Evolutionary conservation across 75 land plant species (phyloP).

Genomic region (Cupressus sempervirens): DNA sequence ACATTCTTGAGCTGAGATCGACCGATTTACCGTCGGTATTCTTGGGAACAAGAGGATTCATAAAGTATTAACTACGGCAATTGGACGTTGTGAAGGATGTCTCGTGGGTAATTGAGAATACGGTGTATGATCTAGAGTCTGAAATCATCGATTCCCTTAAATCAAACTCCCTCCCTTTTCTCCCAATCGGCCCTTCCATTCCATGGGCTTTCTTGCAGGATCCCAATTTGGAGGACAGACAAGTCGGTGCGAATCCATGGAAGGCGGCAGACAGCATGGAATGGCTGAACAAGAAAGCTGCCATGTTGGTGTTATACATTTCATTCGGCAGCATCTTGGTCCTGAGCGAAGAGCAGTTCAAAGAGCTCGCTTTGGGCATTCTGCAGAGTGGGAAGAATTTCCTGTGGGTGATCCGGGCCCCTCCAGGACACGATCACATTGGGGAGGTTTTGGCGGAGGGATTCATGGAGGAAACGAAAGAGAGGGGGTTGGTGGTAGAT

Average conservation of each 20-base stretch:
- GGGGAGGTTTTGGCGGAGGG: neutral
- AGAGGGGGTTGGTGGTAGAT: neutral
- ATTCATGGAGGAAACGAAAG: neutral
- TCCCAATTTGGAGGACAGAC: neutral
- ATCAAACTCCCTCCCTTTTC: neutral
- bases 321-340: constrained; percentile 15
- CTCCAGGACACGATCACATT: neutral
- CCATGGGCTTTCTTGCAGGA: neutral
- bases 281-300: constrained; percentile 11
- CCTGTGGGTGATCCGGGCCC: constrained; percentile 13
- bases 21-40: neutral
- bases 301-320: constrained; percentile 5
- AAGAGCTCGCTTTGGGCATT: constrained; percentile 11
- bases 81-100: neutral
- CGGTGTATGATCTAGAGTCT: neutral
- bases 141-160: neutral
- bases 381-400: neutral
- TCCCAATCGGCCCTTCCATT: neutral
- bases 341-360: neutral
- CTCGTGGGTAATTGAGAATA: constrained; percentile 5
- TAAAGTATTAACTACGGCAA: neutral
- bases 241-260: neutral
- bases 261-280: constrained; percentile 15
- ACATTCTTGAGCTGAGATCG: constrained; percentile 1
- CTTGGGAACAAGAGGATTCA: neutral